Percentiles rank a stretch among this genome's conserved stretches.
These are phyloP conservation scores for Cercospora sp. DNA, from an alignment of 2,329 filamentous ascomycete genomes.

Conservation along the genomic window DNA sequence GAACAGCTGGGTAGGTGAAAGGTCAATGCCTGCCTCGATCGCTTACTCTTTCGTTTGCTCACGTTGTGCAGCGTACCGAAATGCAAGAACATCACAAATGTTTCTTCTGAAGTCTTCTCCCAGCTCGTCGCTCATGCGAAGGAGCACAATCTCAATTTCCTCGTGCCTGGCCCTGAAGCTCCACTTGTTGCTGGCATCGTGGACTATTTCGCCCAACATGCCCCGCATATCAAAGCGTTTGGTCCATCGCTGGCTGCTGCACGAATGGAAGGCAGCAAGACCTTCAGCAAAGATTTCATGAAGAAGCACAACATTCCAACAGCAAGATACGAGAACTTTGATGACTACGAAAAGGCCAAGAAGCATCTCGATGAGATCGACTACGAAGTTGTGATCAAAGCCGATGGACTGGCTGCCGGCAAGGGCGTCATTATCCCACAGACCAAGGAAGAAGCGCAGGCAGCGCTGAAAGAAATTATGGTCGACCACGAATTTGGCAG, in stretches of 20 bases:
- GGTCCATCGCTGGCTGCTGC: slow-evolving; percentile 84
- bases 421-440: slow-evolving; percentile 92
- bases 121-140: slow-evolving; percentile 74
- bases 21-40: slow-evolving; percentile 12
- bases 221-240: slow-evolving; percentile 69
- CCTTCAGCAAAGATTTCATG: slow-evolving; percentile 98
- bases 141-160: slow-evolving; percentile 72
- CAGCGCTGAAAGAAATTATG: slow-evolving; percentile 88
- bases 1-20: slow-evolving; percentile 60
- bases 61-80: slow-evolving; percentile 35
- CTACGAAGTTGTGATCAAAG: slow-evolving; percentile 89
- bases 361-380: slow-evolving; percentile 71
- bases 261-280: slow-evolving; percentile 92
- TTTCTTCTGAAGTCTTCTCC: slow-evolving; percentile 75
- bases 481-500: slow-evolving; percentile 79
- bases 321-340: slow-evolving; percentile 85
- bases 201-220: slow-evolving; percentile 67
- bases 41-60: slow-evolving; percentile 1
- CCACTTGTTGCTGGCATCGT: slow-evolving; percentile 91
- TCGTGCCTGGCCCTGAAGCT: slow-evolving; percentile 87
- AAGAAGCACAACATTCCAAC: slow-evolving; percentile 85
- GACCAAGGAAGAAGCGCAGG: slow-evolving; percentile 77
- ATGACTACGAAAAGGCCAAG: slow-evolving; percentile 37
- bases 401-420: slow-evolving; percentile 84
- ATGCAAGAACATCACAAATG: slow-evolving; percentile 61